Evolutionary conservation across 805 yeast species (phyloP), one percentile per base, ranked within the genome.

Genomic region (Yamadazyma laniorum): DNA sequence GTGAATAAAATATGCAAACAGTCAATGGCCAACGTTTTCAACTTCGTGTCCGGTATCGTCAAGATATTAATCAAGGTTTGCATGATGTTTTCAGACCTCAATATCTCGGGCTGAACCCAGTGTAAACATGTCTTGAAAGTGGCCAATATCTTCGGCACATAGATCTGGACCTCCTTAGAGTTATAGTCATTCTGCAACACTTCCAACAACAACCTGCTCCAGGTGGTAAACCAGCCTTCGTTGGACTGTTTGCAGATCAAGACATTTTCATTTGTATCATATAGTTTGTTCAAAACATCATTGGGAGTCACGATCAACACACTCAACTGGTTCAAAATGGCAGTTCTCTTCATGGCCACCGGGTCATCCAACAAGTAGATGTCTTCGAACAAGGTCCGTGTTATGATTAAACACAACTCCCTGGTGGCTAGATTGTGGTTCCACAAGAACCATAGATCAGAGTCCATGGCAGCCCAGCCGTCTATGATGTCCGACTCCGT

Each of bases 381-480:
- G 56, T 93, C 99, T 62, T 93, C 99, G 55, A 91, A 93, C 13
- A 93, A 62, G 3, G 95, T 88, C 53, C 96, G 70, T 48, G 87
- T 76, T 5, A 93, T 84, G 32, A 85, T 78, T 17, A 91, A 65
- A 2, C 90, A 71, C 34, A 93, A 65, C 54, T 89, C 96, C 45
- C 95, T 71, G 3, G 90, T 73, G 17, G 77, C 74, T 13, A 70
- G 61, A 36, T 75, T 76, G 42, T 64, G 66, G 40, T 74, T 70
- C 98, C 98, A 93, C 46, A 93, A 64, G 35, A 75, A 74, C 48
- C 80, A 74, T 29, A 93, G 67, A 48, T 82, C 82, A 12, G 71
- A 63, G 53, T 93, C 99, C 96, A 93, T 89, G 14, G 82, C 75
- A 1, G 71, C 69, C 99, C 99, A 93, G 15, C 95, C 85, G 43